Conservation (phyloP, 257 asterid genomes). For the Gentiana macrophylla region DNA sequence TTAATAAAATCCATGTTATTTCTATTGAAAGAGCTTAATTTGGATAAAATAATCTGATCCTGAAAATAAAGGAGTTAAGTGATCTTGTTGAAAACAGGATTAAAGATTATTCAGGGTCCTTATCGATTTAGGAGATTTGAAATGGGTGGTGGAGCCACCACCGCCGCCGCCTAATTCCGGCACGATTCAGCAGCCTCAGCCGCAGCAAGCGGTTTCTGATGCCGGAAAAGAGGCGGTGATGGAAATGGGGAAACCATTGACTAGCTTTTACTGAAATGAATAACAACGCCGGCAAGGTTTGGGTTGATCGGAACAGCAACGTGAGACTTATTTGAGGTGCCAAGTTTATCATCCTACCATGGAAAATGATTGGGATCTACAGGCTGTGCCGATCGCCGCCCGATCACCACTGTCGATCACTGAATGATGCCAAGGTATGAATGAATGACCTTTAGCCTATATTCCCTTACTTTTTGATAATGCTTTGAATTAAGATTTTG, state of each 20-base stretch:
- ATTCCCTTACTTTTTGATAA: not conserved
- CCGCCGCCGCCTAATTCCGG: slow-evolving; percentile 15
- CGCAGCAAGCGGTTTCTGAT: slow-evolving; percentile 47
- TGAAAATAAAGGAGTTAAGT: slow-evolving; percentile 53
- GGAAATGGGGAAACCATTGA: slow-evolving; percentile 53
- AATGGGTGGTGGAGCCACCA: slow-evolving; percentile 89
- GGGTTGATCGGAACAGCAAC: slow-evolving; percentile 96
- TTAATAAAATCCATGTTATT: slow-evolving; percentile 42
- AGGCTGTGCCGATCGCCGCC: slow-evolving; percentile 79
- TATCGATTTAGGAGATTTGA: slow-evolving; percentile 88
- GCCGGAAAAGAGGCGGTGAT: slow-evolving; percentile 43
- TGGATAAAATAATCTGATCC: slow-evolving; percentile 29
- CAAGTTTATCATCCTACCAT: slow-evolving; percentile 90
- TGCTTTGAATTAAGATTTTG: not conserved
- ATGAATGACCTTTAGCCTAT: not conserved
- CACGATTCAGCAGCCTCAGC: slow-evolving; percentile 29
- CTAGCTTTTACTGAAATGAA: slow-evolving; percentile 26
- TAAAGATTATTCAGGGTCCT: slow-evolving; percentile 26
- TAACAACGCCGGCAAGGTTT: slow-evolving; percentile 23
- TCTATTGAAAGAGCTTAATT: slow-evolving; percentile 39
- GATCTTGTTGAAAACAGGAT: slow-evolving; percentile 37
- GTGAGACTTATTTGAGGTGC: slow-evolving; percentile 85
- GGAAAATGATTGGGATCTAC: slow-evolving; percentile 97
- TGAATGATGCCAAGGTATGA: slow-evolving; percentile 65
- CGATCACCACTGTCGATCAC: slow-evolving; percentile 49